Evolutionary conservation across 805 yeast genomes (phyloP), one percentile per base, ranked within the genome.

Genomic region (Metschnikowia kunwiensis): DNA sequence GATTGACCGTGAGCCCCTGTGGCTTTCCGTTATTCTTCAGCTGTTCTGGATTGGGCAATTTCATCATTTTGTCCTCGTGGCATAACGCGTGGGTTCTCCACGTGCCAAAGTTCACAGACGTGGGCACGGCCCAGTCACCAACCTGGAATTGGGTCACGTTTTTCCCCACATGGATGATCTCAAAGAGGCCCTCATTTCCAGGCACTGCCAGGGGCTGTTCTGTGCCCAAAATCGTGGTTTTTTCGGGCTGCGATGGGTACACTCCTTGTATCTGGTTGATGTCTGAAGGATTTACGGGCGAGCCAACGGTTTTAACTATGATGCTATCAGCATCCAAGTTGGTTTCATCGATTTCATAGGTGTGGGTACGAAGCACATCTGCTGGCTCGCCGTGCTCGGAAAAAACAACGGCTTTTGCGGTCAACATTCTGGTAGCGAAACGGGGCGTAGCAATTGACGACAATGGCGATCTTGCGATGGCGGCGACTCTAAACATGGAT

Each of bases 41-140:
- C 33, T 77, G 78, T 25, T 57, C 60, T 3, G 72, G 72, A 36
- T 70, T 70, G 15, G 81, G 78, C 32, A 89, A 61, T 49, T 73
- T 73, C 50, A 78, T 72, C 54, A 87, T 67, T 20, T 78, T 70
- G 1, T 63, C 57, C 10, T 72, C 74, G 2, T 55, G 58, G 6
- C 80, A 74, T 31, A 82, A 56, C 7, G 84, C 51, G 47, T 82
- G 86, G 3, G 91, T 77, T 43, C 95, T 73, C 99, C 99, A 93
- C 3, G 98, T 91, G 20, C 98, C 99, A 41, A 80, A 81, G 49
- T 84, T 82, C 9, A 87, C 82, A 26, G 65, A 65, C 8, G 76
- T 54, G 8, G 97, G 97, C 28, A 91, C 75, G 24, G 81, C 86
- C 89, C 95, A 87, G 58, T 93, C 97, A 30, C 96, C 54, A 11